Evolutionary conservation across 306 rosid genomes (phyloP).

Genomic region (Abrus precatorius): DNA sequence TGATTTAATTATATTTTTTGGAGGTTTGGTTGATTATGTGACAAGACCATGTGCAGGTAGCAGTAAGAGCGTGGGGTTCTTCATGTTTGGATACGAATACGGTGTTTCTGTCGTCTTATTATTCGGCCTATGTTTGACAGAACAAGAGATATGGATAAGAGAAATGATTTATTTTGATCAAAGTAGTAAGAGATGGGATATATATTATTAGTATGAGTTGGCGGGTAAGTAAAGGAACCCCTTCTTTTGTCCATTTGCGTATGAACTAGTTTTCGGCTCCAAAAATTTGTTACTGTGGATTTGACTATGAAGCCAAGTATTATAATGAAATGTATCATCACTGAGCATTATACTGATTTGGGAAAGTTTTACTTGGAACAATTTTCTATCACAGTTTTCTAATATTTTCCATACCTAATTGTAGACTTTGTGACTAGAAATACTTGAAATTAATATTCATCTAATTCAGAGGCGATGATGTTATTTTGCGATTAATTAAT

Average conservation of each 20-base stretch:
- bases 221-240: slow-evolving; percentile 1
- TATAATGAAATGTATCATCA: not conserved
- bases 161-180: not conserved
- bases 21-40: not conserved
- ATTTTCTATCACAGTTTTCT: no score
- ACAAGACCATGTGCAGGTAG: slow-evolving; percentile 42
- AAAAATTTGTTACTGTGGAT: not conserved
- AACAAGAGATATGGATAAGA: slow-evolving; percentile 38
- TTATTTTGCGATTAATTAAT: no score
- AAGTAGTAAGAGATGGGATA: not conserved
- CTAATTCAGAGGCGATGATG: no score
- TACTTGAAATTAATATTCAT: no score
- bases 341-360: not conserved
- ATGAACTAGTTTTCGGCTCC: not conserved
- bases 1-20: no score
- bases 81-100: slow-evolving; percentile 11
- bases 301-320: not conserved
- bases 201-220: slow-evolving; percentile 5
- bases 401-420: no score
- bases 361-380: not conserved
- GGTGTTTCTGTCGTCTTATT: not conserved
- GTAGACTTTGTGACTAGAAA: no score
- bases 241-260: not conserved
- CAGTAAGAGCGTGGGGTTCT: not conserved
- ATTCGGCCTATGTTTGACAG: not conserved